These are phyloP conservation scores for Rhipidocladum racemiflorum DNA, from an alignment of 176 grass and related monocot species.

Conservation along the genomic window DNA sequence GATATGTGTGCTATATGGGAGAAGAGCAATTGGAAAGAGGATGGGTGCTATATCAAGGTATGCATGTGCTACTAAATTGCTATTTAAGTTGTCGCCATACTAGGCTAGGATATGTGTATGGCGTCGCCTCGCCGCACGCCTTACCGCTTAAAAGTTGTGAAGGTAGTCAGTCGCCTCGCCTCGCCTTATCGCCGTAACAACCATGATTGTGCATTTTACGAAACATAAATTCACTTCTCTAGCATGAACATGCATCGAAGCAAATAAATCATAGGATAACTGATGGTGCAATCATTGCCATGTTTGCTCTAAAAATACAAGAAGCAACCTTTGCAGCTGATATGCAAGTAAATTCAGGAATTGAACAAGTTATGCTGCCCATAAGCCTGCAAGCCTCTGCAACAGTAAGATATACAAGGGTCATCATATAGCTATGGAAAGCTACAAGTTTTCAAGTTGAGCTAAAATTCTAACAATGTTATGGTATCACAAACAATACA, in stretches of 20 bases:
- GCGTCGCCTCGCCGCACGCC: too few relatives aligned
- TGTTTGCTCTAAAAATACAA: conserved; percentile 29
- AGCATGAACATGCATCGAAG: conserved; percentile 4
- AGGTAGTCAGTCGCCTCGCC: too few relatives aligned
- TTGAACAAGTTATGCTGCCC: conserved; percentile 60
- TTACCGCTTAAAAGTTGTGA: too few relatives aligned
- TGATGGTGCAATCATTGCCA: not conserved
- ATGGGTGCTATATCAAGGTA: too few relatives aligned
- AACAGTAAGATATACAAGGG: conserved; percentile 23
- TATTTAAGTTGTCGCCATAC: too few relatives aligned
- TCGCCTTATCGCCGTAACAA: too few relatives aligned
- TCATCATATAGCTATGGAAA: not conserved
- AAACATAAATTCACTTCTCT: conserved; percentile 23
- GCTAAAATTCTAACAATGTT: conserved; percentile 14
- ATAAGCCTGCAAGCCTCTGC: conserved; percentile 88
- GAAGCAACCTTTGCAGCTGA: conserved; percentile 74
- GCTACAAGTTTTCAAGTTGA: not conserved
- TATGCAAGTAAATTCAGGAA: conserved; percentile 96
- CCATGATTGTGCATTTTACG: too few relatives aligned
- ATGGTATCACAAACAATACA: not conserved
- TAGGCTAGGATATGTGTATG: too few relatives aligned
- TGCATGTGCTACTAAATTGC: too few relatives aligned
- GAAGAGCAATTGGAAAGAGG: too few relatives aligned
- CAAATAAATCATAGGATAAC: conserved; percentile 15
- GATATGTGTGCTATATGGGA: too few relatives aligned